Conservation (phyloP, 2,329 filamentous ascomycete species). For the Verticillium isaacii region DNA sequence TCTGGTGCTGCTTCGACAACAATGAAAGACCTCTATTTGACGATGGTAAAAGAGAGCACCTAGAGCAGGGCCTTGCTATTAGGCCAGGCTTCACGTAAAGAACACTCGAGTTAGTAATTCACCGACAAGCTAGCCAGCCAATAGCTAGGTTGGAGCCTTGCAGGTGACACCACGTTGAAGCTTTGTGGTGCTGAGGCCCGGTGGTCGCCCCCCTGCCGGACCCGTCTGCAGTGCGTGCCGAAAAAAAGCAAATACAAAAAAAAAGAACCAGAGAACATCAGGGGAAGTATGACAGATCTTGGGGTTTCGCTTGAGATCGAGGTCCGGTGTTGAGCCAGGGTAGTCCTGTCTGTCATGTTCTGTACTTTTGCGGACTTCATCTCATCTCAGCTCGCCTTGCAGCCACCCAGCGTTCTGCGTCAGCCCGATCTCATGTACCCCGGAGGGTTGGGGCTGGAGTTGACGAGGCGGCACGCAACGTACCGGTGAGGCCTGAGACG, state of each 20-base stretch:
- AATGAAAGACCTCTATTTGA: no score
- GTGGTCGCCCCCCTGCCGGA: background rate
- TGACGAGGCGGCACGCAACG: background rate
- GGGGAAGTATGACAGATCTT: background rate
- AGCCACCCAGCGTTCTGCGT: background rate
- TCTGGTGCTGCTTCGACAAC: no score
- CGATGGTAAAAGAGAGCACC: no score
- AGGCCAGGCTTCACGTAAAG: background rate
- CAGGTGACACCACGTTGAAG: background rate
- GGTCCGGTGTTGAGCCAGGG: background rate
- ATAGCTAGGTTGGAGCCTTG: background rate
- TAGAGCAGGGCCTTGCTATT: background rate
- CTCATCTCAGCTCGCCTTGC: background rate
- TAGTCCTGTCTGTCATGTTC: background rate
- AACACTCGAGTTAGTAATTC: background rate
- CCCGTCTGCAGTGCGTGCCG: background rate
- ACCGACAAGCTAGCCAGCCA: background rate
- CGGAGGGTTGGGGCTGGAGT: background rate
- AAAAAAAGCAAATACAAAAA: background rate
- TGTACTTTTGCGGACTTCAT: background rate
- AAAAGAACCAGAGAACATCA: background rate
- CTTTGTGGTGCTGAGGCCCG: background rate
- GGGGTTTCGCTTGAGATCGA: background rate
- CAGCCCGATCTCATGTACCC: background rate
- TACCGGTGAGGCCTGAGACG: background rate